Evolutionary conservation across 768 basidiomycete genomes (phyloP).

Genomic region (Melanogaster broomeanus): DNA sequence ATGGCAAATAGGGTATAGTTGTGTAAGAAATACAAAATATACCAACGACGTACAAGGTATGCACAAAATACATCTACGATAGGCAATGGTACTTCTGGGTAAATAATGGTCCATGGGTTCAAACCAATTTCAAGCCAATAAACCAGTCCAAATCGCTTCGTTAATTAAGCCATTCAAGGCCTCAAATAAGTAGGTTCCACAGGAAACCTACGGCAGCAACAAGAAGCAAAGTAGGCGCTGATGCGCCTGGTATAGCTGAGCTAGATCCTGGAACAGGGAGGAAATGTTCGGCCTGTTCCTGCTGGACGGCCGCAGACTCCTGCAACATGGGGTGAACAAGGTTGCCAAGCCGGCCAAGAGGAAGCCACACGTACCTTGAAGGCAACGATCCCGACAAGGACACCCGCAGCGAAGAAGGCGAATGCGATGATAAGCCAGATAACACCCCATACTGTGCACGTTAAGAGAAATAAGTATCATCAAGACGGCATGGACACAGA

Average conservation of each 20-base stretch:
- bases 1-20: too few species aligned
- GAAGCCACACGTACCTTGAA: slow-evolving; percentile 68
- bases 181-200: slow-evolving; percentile 25
- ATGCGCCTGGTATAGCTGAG: slow-evolving; percentile 32
- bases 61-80: background rate
- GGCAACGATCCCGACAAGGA: slow-evolving; percentile 75
- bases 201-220: slow-evolving; percentile 21
- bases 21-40: background rate
- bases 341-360: background rate
- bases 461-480: slow-evolving; percentile 3
- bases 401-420: slow-evolving; percentile 70
- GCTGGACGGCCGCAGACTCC: slow-evolving; percentile 63
- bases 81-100: background rate
- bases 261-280: slow-evolving; percentile 60
- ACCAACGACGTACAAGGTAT: background rate
- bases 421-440: slow-evolving; percentile 82
- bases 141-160: background rate
- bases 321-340: slow-evolving; percentile 23
- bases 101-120: background rate
- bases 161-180: background rate
- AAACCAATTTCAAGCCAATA: background rate
- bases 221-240: slow-evolving; percentile 24
- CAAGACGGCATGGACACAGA: slow-evolving; percentile 21
- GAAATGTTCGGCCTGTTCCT: slow-evolving; percentile 52
- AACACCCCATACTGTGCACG: slow-evolving; percentile 75